Evolutionary conservation across 75 land plant species (phyloP), one percentile per base, ranked within the genome.

Genomic region (Pinus albicaulis): DNA sequence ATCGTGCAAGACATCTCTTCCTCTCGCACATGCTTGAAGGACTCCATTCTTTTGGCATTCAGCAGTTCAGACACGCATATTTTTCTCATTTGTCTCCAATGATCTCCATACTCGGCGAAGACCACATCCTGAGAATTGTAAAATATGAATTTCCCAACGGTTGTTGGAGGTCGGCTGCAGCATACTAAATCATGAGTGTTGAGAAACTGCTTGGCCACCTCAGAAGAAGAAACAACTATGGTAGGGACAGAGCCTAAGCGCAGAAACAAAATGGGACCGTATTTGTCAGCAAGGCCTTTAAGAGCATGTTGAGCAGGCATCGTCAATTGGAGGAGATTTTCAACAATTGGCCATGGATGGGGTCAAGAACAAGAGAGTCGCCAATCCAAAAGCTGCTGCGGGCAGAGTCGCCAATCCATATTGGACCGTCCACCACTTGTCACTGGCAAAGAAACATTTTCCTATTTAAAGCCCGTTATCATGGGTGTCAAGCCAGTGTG

Each of bases 61-160:
- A 90, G 82, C 41, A 90, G 81, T 66, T 87, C 85, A 23, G 81
- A 59, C 72, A 79, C 72, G 76, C 85, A 82, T n/a, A 88, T 62
- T 56, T 85, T 82, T 60, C 83, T 82, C 85, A 88, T 80, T 79
- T 77, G 71, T 77, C 76, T 76, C 90, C 90, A 88, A 25, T 82
- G 73, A 14, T 80, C 79, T 1, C 90, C 90, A 76, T 80, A 78
- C 36, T 82, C 83, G 1, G 90, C 82, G 34, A 71, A 82, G 20
- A 72, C 48, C 71, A 84, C 76, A 66, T 77, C 84, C 16, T 70
- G 41, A 22, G 68, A 61, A 20, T 72, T 73, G 59, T 79, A 85
- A 13, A 77, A 44, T 4, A 88, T 72, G 63, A 77, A 53, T 19
- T 80, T 56, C 22, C 74, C 74, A 19, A 78, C 79, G 28, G 80